Evolutionary conservation across 108 stramenopile species (phyloP), one percentile per base, ranked within the genome.

Genomic region (Schizochytrium sp.): DNA sequence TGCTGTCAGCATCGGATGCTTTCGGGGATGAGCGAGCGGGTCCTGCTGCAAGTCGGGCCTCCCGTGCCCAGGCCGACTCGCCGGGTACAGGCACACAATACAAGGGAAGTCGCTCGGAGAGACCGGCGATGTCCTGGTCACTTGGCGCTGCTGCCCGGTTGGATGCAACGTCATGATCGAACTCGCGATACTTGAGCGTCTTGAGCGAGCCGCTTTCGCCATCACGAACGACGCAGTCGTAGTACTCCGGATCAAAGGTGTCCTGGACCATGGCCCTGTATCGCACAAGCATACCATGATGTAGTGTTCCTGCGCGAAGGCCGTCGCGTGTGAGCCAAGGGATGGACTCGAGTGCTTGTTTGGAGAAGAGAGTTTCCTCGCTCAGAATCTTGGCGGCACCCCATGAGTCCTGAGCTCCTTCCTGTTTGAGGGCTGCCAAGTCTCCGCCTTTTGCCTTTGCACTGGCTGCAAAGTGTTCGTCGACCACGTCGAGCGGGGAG

Each of bases 261-360:
- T 92, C 91, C 89, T 92, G 91, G 28, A 92, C 89, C 91, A 92
- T 92, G 53, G 90, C 91, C 60, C 88, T 48, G 44, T 91, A 92
- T 29, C 91, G 91, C 28, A 92, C 91, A 41, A 92, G 57, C 4
- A 76, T 88, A 43, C 90, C 90, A 44, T 48, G 23, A 47, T 44
- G 43, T 88, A 92, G 88, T 44, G 72, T 41, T 3, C 91, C 91
- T 43, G 47, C 19, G 0, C 25, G 43, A 14, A 90, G 51, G 53
- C 41, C 6, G 28, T 28, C n/a, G 34, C 48, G 44, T 14, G 88
- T 88, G 23, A 90, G 59, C 58, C 87, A 44, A 19, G 90, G 90
- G n/a, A 90, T 58, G 29, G 34, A 10, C 16, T 5, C 44, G 18
- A 88, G 87, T 25, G 72, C 43, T 21, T 51, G 14, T 43, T 25